Percentiles rank a stretch among this genome's conserved stretches.
Conservation (phyloP, 768 basidiomycete species). For the Lactarius hengduanensis region DNA sequence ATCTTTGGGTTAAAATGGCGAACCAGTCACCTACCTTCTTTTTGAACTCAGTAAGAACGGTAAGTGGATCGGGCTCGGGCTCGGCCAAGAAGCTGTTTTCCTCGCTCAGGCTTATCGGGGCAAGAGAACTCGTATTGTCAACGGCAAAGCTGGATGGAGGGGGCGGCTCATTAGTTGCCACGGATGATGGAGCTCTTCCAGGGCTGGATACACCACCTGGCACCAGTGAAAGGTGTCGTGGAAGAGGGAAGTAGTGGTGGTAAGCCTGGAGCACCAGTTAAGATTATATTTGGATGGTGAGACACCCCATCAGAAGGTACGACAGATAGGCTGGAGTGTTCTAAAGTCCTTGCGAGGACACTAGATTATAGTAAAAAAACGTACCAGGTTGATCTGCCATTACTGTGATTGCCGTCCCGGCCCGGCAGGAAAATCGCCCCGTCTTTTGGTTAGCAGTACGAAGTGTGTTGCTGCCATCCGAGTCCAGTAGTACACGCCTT, state of each 20-base stretch:
- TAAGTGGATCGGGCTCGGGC: conserved; percentile 45
- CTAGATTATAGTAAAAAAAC: no score
- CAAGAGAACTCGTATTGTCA: conserved; percentile 18
- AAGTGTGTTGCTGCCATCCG: no score
- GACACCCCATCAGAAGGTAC: conserved; percentile 14
- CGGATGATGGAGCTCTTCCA: conserved; percentile 15
- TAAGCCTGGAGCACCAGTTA: conserved; percentile 27
- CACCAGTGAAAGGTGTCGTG: conserved; percentile 23
- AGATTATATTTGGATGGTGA: conserved; percentile 17
- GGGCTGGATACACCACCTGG: conserved; percentile 17
- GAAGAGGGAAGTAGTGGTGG: conserved; percentile 24
- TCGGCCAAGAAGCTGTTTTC: conserved; percentile 46
- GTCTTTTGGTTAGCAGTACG: no score
- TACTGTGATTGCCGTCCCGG: no score
- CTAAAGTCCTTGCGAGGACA: no score
- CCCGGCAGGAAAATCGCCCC: no score
- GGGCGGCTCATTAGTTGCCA: conserved; percentile 1
- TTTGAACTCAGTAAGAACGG: conserved; percentile 53
- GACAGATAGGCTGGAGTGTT: no score
- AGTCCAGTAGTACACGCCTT: no score
- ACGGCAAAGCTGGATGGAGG: neutral
- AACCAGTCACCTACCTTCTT: conserved; percentile 86
- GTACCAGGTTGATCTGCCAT: no score
- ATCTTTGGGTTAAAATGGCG: conserved; percentile 81
- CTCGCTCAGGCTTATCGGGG: conserved; percentile 21